Evolutionary conservation across 345 rosid genomes (phyloP).

Genomic region (Gossypium mustelinum): DNA sequence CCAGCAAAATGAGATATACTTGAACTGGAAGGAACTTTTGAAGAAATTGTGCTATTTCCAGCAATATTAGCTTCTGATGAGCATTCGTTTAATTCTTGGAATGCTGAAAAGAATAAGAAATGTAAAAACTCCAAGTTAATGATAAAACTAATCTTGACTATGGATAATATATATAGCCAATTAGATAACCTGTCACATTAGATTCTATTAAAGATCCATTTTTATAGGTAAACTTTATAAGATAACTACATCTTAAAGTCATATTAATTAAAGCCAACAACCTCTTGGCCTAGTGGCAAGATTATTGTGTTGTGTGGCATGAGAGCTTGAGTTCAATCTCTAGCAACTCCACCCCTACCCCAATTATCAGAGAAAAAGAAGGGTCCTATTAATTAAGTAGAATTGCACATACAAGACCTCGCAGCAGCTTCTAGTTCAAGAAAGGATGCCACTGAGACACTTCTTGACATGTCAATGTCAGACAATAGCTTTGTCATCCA

Average conservation of each 20-base stretch:
- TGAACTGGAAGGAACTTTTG: constrained; percentile 44
- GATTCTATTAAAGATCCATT: neutral
- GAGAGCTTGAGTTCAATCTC: too few relatives aligned
- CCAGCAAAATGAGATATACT: constrained; percentile 51
- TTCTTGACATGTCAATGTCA: constrained; percentile 92
- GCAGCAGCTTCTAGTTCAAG: constrained; percentile 99
- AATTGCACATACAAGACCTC: constrained; percentile 78
- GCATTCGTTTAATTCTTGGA: constrained; percentile 65
- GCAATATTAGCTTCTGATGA: constrained; percentile 46
- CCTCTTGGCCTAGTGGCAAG: too few relatives aligned
- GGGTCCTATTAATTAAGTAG: constrained; percentile 17
- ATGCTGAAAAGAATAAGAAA: constrained; percentile 55
- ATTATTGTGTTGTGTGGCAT: too few relatives aligned
- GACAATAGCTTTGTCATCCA: constrained; percentile 94
- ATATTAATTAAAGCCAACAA: constrained; percentile 12
- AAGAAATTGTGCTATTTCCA: constrained; percentile 36
- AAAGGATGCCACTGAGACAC: constrained; percentile 82
- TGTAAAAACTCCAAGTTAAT: constrained; percentile 11
- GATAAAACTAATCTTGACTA: neutral
- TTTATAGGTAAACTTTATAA: constrained; percentile 6
- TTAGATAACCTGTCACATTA: neutral
- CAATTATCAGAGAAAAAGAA: too few relatives aligned
- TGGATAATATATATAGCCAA: neutral
- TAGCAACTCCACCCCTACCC: too few relatives aligned
- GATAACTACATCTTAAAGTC: constrained; percentile 9